Base-by-base conservation (phyloP, 108 stramenopile species). In the Stephanodiscus minutulus region DNA sequence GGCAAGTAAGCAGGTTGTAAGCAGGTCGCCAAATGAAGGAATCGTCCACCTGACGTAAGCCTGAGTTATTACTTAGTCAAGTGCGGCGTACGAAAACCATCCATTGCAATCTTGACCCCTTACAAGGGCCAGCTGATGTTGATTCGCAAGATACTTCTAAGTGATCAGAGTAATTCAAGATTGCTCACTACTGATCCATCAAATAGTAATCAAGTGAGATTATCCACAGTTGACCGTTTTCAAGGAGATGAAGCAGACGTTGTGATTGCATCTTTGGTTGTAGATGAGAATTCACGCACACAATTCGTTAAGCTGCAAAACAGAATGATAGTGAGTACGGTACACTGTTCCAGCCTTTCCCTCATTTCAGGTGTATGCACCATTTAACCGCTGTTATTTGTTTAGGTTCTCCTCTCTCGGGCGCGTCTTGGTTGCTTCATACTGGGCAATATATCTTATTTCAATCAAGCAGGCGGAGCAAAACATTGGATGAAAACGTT, bases 221-320 rank as follows among this genome's bases (percentile, higher is more conserved):
- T 83, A 11, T 72, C 76, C n/a, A 83, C 82, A 0, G 72, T 83
- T 29, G 82, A 83, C 64, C 44, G 77, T 33, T 83, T 79, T 33
- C 82, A 83, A 66, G 82, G 82, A 17, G 82, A 83, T 50, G 82
- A 83, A 53, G 73, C 63, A 61, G 82, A 83, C 53, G 71, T 83
- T 60, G 65, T 83, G 0, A 83, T 83, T 36, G 54, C 60, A 13
- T 72, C 70, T 11, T 53, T 83, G 37, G 82, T 83, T 17, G 77
- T 78, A 20, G 82, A 83, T 33, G 74, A 79, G 56, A 74, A 67
- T 7, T 75, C 79, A 15, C 66, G 67, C 33, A 81, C 79, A 24
- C 46, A 65, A 22, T 81, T 81, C 60, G 79, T 81, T 12, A 74
- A 70, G 33, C n/a, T 68, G 31, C 63, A 54, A 13, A 81, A 81